Evolutionary conservation across 2,329 filamentous ascomycete species (phyloP), one percentile per base, ranked within the genome.

Genomic region (Diaporthe sp.): DNA sequence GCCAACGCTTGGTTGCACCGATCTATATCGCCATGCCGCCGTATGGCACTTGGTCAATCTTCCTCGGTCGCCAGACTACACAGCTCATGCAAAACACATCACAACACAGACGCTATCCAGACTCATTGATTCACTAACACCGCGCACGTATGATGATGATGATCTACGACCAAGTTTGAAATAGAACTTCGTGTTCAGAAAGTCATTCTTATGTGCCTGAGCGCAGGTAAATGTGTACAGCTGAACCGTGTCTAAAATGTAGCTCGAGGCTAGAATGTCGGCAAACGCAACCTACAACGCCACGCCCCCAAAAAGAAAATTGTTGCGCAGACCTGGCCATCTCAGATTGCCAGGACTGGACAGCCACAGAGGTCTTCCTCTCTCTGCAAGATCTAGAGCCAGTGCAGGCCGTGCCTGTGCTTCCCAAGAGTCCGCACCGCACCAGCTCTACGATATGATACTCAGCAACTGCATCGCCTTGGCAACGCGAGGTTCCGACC

Each of bases 211-310:
- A 58, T 47, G 67, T 67, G 61, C 58, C 68, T 57, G 45, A 70
- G 54, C 57, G 60, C n/a, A 64, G 22, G 25, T 54, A 50, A n/a
- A 52, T 73, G 73, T 74, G 58, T 73, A 75, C 70, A 73, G 52
- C 28, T 52, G 40, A 38, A 47, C 60, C 70, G 25, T 66, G 28
- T 66, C 61, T 58, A 52, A 57, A 38, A 57, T 38, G 50, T 52
- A 55, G 61, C 70, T 45, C 33, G 19, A 69, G 42, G 35, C 25
- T 35, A 64, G 19, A 55, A 58, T 47, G 22, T 68, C 28, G 66
- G 55, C 42, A 69, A 55, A 45, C 52, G 33, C 42, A 50, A 69
- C 73, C 54, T 54, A 45, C 35, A 75, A 75, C 73, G 73, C 73
- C 73, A n/a, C 54, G 73, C 73, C 73, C 42, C 19, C n/a, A 8